Percentiles rank a stretch among this genome's conserved stretches.
phyloP scores from a whole-genome alignment of 352 stramenopile genomes.

The Pythium periplocum region DNA sequence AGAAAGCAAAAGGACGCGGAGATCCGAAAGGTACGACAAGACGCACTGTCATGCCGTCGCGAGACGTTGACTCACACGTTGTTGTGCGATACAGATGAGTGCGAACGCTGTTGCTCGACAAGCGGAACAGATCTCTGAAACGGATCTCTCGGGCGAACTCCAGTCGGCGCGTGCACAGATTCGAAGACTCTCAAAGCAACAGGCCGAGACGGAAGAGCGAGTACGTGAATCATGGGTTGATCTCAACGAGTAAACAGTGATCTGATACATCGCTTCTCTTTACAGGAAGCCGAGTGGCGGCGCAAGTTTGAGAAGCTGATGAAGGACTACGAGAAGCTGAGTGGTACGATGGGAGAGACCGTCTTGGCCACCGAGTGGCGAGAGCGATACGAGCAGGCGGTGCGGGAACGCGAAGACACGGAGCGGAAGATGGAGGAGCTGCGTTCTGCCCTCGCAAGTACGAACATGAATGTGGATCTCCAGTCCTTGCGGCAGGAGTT shows the following conservation, averaged over 20 bases:
- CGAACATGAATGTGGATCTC: conserved; percentile 42
- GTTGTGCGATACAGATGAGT: conserved; percentile 54
- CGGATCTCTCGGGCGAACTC: conserved; percentile 61
- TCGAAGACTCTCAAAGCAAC: conserved; percentile 66
- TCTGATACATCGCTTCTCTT: background rate
- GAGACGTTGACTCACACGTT: background rate
- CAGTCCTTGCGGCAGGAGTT: conserved; percentile 73
- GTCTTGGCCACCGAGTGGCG: conserved; percentile 82
- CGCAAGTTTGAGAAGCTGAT: conserved; percentile 83
- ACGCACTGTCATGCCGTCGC: background rate
- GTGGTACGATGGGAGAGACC: conserved; percentile 80
- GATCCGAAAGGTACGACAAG: conserved; percentile 61
- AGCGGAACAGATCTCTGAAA: conserved; percentile 74
- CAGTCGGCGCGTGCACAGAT: conserved; percentile 71
- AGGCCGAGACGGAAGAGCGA: conserved; percentile 70
- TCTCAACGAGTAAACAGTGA: background rate
- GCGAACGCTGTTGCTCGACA: conserved; percentile 68
- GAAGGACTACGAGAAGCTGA: conserved; percentile 85
- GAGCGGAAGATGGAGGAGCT: conserved; percentile 73
- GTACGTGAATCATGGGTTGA: conserved; percentile 20
- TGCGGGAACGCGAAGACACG: conserved; percentile 69
- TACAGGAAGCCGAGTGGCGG: conserved; percentile 69
- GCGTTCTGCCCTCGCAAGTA: conserved; percentile 16
- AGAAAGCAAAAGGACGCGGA: conserved; percentile 87
- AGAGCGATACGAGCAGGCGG: conserved; percentile 73